Evolutionary conservation across 2,329 filamentous ascomycete genomes (phyloP).

Genomic region (Aspergillus candidus): DNA sequence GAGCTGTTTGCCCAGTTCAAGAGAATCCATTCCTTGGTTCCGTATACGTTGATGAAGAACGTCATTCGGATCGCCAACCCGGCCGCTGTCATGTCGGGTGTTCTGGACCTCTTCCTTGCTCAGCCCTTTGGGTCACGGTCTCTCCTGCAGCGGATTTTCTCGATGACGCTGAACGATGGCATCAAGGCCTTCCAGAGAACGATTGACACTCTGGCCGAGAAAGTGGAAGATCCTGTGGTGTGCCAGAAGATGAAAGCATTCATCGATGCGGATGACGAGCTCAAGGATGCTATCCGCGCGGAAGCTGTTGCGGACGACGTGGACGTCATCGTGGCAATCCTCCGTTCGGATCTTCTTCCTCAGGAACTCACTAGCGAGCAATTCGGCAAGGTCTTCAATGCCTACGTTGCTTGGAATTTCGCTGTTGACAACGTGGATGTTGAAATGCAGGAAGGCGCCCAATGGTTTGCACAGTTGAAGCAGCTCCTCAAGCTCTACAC

Average conservation of each 20-base stretch:
- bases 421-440: conserved; percentile 84
- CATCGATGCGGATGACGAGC: conserved; percentile 64
- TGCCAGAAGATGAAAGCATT: conserved; percentile 77
- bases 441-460: conserved; percentile 80
- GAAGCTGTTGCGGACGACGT: conserved; percentile 69
- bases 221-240: conserved; percentile 75
- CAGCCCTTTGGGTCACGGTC: conserved; percentile 90
- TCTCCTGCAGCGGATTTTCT: conserved; percentile 89
- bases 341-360: conserved; percentile 70
- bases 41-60: conserved; percentile 90
- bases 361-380: conserved; percentile 68
- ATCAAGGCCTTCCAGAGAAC: conserved; percentile 80
- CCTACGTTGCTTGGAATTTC: conserved; percentile 92
- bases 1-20: conserved; percentile 92
- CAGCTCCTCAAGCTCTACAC: conserved; percentile 89
- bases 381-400: conserved; percentile 81
- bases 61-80: conserved; percentile 95
- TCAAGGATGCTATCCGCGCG: conserved; percentile 66
- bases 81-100: conserved; percentile 91
- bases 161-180: conserved; percentile 82
- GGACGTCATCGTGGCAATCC: conserved; percentile 77
- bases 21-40: conserved; percentile 88
- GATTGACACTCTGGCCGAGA: conserved; percentile 68
- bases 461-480: conserved; percentile 91
- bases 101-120: conserved; percentile 90